phyloP scores from a whole-genome alignment of 2,329 filamentous ascomycete species.

The Claviceps digitariae region DNA sequence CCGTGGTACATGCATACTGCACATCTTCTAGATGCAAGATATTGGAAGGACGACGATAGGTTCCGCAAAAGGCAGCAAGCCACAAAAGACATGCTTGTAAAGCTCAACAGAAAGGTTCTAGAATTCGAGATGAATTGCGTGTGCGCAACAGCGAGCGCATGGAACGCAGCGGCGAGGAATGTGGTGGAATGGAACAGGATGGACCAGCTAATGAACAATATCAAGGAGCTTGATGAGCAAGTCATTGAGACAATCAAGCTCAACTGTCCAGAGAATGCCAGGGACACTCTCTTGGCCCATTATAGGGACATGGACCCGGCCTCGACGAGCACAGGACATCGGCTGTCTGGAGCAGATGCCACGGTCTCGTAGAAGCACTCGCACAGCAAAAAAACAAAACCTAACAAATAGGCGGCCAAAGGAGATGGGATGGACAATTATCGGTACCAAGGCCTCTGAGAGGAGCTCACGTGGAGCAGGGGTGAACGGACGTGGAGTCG shows the following conservation, averaged over 20 bases:
- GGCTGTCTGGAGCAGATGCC: not conserved
- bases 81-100: conserved; percentile 12
- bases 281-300: conserved; percentile 8
- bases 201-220: conserved; percentile 12
- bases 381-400: not conserved
- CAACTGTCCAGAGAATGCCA: conserved; percentile 9
- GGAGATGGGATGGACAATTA: not conserved
- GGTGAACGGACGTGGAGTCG: too few species aligned
- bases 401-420: not conserved
- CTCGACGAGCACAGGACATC: not conserved
- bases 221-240: conserved; percentile 16
- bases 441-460: not conserved
- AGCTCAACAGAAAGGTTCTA: conserved; percentile 19
- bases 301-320: conserved; percentile 7
- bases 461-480: too few species aligned
- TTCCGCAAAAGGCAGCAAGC: conserved; percentile 12
- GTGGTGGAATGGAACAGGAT: conserved; percentile 22
- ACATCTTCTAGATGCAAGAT: conserved; percentile 12
- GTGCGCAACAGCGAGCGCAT: conserved; percentile 23
- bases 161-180: conserved; percentile 23
- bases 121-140: conserved; percentile 28
- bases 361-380: not conserved
- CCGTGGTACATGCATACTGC: conserved; percentile 22
- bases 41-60: conserved; percentile 11
- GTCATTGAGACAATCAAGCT: conserved; percentile 12